Evolutionary conservation across 495 filamentous ascomycete genomes (phyloP), one percentile per base, ranked within the genome.

Genomic region (Penicillium waksmanii): DNA sequence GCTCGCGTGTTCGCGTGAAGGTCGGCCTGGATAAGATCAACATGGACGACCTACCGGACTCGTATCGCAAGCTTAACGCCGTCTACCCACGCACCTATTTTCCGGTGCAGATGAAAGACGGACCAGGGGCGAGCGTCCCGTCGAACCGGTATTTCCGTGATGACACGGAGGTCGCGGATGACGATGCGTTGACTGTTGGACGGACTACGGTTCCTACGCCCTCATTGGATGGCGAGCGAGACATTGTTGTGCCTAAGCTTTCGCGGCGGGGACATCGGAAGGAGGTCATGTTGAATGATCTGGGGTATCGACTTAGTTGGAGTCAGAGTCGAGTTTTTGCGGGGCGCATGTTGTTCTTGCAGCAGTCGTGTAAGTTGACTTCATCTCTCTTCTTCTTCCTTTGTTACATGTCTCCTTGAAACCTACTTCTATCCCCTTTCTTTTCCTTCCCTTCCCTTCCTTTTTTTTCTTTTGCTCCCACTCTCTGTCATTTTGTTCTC

Each of bases 261-360:
- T 85, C 85, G 18, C 82, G 81, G 54, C 75, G 79, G 43, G 82
- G 84, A 52, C 84, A 90, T 50, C 84, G 78, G 43, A 93, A 91
- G 74, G 94, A 98, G 69, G 84, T 92, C 5, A 78, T 89, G 50
- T 70, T 98, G 61, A 98, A 98, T 66, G 93, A 98, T 67, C 71
- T 98, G 49, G 95, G 92, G 0, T 97, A 96, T 67, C 84, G 94
- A 15, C 96, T 98, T 87, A 91, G 89, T 44, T 98, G 95, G 95
- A 85, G 90, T 51, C 93, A 97, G 74, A 92, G 91, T 69, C 82
- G 93, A 46, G 87, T 92, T 1, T 97, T 97, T 76, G 84, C 90
- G 15, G 89, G 86, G 5, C 82, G 91, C 65, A 90, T 87, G 49
- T 79, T 97, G 60, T 98, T 98, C 70, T 76, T 98, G 72, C 95